Percentiles rank a stretch among this genome's conserved stretches.
Conservation (phyloP, 1,139 yeast species). For the Meyerozyma athensensis region DNA sequence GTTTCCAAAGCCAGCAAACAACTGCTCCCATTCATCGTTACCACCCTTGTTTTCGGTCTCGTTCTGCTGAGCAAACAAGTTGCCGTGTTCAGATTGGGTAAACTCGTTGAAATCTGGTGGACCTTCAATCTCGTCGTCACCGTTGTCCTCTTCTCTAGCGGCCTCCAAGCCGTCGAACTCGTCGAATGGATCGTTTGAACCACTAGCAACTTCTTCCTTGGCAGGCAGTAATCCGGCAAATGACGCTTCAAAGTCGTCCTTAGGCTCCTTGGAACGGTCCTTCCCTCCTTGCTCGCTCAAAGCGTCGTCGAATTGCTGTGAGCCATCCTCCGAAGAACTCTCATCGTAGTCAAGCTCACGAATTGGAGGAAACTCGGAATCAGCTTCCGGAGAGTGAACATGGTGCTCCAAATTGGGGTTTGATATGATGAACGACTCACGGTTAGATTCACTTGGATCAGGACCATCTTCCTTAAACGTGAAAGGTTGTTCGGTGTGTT, state of each 20-base stretch:
- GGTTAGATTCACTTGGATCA: neutral
- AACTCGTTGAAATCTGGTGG: slow-evolving; percentile 32
- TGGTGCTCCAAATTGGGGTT: slow-evolving; percentile 1
- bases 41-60: slow-evolving; percentile 13
- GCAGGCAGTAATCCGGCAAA: slow-evolving; percentile 41
- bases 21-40: slow-evolving; percentile 89
- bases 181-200: slow-evolving; percentile 33
- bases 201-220: slow-evolving; percentile 8
- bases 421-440: slow-evolving; percentile 10
- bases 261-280: slow-evolving; percentile 5
- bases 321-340: slow-evolving; percentile 44
- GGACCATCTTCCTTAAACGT: neutral
- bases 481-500: slow-evolving; percentile 3
- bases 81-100: slow-evolving; percentile 25
- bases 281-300: slow-evolving; percentile 37
- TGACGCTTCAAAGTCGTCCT: slow-evolving; percentile 32
- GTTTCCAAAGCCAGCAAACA: slow-evolving; percentile 86
- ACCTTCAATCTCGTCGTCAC: slow-evolving; percentile 18
- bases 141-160: slow-evolving; percentile 39
- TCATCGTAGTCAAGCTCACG: slow-evolving; percentile 60
- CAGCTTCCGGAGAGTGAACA: slow-evolving; percentile 8
- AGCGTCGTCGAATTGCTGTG: slow-evolving; percentile 35
- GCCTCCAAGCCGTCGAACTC: slow-evolving; percentile 49
- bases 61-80: slow-evolving; percentile 22
- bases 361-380: slow-evolving; percentile 69